Evolutionary conservation across 1,139 yeast species (phyloP).

Genomic region (Pichia sp.): DNA sequence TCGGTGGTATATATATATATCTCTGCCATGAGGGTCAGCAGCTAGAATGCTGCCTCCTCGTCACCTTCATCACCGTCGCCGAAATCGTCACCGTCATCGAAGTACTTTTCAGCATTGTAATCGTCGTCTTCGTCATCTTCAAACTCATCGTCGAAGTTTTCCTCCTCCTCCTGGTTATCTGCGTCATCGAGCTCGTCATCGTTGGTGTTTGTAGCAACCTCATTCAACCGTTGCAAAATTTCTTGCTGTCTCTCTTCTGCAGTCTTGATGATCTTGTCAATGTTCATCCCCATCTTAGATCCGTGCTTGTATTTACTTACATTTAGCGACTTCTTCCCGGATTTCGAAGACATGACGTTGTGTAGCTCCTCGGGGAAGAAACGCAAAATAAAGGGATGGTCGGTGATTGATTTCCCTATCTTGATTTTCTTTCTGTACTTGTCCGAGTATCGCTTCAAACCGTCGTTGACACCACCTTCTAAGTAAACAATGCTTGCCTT

Average conservation of each 20-base stretch:
- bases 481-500: constrained; percentile 18
- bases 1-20: no score
- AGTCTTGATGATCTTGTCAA: constrained; percentile 32
- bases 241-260: constrained; percentile 37
- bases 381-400: constrained; percentile 70
- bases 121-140: constrained; percentile 76
- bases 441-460: constrained; percentile 72
- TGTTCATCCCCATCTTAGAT: constrained; percentile 34
- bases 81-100: constrained; percentile 53
- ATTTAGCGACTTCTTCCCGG: constrained; percentile 44
- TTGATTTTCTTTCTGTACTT: constrained; percentile 66
- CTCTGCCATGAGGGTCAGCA: not conserved
- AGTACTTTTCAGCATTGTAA: constrained; percentile 73
- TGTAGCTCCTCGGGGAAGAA: constrained; percentile 81
- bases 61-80: constrained; percentile 51
- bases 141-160: constrained; percentile 71
- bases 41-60: constrained; percentile 64
- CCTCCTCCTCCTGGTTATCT: constrained; percentile 61
- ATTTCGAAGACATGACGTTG: constrained; percentile 47
- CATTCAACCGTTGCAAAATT: constrained; percentile 56
- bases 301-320: constrained; percentile 46
- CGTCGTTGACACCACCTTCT: constrained; percentile 48
- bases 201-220: constrained; percentile 46
- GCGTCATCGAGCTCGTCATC: constrained; percentile 34
- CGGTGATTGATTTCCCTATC: constrained; percentile 74